These are phyloP conservation scores for Blastocystis sp. DNA, from an alignment of 352 stramenopile species.

Conservation along the genomic window DNA sequence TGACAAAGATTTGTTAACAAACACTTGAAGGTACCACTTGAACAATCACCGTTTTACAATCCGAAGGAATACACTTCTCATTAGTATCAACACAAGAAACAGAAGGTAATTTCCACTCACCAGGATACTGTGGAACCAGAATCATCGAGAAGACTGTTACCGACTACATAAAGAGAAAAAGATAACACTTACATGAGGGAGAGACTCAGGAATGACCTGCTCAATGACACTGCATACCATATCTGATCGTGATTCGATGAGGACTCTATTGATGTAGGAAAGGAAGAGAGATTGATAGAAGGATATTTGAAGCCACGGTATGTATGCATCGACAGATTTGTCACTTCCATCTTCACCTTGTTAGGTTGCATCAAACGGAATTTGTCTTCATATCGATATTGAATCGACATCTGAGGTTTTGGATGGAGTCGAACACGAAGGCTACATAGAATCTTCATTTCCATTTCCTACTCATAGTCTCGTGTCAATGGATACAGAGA, in stretches of 20 bases:
- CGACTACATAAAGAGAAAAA: neutral
- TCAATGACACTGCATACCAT: neutral
- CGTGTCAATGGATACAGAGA: neutral
- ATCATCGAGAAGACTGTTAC: neutral
- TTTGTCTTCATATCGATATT: neutral
- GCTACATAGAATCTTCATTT: neutral
- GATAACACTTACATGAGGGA: neutral
- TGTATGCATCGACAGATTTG: neutral
- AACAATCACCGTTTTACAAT: neutral
- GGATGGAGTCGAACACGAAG: neutral
- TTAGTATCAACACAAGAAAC: neutral
- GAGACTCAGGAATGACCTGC: neutral
- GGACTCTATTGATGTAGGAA: neutral
- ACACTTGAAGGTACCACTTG: neutral
- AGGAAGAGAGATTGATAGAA: neutral
- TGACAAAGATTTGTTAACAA: slow-evolving; percentile 11
- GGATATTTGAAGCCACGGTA: neutral
- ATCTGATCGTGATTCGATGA: neutral
- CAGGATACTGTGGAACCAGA: neutral
- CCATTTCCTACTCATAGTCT: neutral
- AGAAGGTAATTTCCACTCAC: neutral
- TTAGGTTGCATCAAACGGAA: neutral
- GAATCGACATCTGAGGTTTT: neutral
- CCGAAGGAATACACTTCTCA: neutral
- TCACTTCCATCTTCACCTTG: neutral